Conservation (phyloP, 2,329 filamentous ascomycete species). For the Colletotrichum neosansevieriae region DNA sequence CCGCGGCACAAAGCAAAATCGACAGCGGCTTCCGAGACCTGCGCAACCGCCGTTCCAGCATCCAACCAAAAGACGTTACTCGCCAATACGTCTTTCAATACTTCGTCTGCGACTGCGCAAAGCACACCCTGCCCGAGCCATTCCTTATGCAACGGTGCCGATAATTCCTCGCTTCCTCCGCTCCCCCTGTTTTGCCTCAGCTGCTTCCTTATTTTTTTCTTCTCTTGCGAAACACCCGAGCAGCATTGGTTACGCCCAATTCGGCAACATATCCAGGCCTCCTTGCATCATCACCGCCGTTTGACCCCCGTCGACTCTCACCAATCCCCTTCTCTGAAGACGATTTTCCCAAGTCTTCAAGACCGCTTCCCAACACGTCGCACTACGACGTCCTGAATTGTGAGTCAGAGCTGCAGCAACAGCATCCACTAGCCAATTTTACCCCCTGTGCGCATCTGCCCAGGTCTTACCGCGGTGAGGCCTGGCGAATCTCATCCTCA, state of each 20-base stretch:
- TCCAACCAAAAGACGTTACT: slow-evolving; percentile 2
- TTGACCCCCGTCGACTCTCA: slow-evolving; percentile 39
- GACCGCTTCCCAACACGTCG: slow-evolving; percentile 37
- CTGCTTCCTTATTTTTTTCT: slow-evolving; percentile 35
- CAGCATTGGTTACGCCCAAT: slow-evolving; percentile 53
- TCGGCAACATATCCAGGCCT: slow-evolving; percentile 47
- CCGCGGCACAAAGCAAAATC: slow-evolving; percentile 25
- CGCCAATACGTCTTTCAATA: slow-evolving; percentile 15
- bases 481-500: slow-evolving; percentile 40
- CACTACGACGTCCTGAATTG: slow-evolving; percentile 37
- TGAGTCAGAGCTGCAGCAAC: slow-evolving; percentile 42
- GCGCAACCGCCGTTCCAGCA: slow-evolving; percentile 39
- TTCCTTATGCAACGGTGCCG: slow-evolving; percentile 41
- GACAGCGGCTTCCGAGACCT: slow-evolving; percentile 40
- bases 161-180: slow-evolving; percentile 43
- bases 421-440: slow-evolving; percentile 37
- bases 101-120: slow-evolving; percentile 30
- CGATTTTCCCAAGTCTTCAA: slow-evolving; percentile 30
- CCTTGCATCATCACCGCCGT: slow-evolving; percentile 42
- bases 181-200: slow-evolving; percentile 44
- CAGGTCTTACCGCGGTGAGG: slow-evolving; percentile 6
- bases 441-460: slow-evolving; percentile 25
- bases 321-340: slow-evolving; percentile 37
- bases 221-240: slow-evolving; percentile 47
- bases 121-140: slow-evolving; percentile 25